Conservation (phyloP, 495 filamentous ascomycete genomes). For the Physcia stellaris region DNA sequence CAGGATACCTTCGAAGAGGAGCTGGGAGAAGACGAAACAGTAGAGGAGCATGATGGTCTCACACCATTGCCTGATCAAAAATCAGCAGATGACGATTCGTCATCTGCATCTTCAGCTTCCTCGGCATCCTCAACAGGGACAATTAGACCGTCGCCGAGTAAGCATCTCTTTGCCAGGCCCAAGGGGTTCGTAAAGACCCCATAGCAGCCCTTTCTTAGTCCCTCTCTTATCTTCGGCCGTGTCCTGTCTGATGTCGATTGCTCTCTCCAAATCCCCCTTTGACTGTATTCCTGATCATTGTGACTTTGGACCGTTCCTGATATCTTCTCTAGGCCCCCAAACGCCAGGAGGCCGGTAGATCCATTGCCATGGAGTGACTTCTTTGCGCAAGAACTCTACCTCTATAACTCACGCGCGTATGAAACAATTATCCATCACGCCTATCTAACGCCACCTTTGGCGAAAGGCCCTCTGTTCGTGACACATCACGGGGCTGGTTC, state of each 20-base stretch:
- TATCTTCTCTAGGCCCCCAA: too few species aligned
- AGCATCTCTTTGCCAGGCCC: constrained; percentile 58
- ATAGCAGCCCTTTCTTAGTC: neutral
- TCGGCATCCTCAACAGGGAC: constrained; percentile 84
- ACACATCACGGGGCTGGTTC: constrained; percentile 86
- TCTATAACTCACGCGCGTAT: constrained; percentile 32
- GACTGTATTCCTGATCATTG: too few species aligned
- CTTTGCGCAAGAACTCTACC: constrained; percentile 73
- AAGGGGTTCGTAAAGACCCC: constrained; percentile 36
- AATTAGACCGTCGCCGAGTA: constrained; percentile 63
- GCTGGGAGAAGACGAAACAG: constrained; percentile 20
- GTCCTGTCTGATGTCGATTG: neutral
- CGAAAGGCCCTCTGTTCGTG: constrained; percentile 65
- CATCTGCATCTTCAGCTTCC: constrained; percentile 52
- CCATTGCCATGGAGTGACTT: constrained; percentile 73
- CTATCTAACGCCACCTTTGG: constrained; percentile 54
- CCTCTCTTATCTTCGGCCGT: neutral
- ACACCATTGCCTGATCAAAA: constrained; percentile 22
- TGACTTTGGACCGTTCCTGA: too few species aligned
- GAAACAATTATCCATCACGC: constrained; percentile 59
- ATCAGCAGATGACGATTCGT: constrained; percentile 68
- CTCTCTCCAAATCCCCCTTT: too few species aligned
- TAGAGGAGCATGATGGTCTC: constrained; percentile 22
- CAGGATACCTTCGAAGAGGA: constrained; percentile 39
- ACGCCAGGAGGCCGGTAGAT: constrained; percentile 16